Evolutionary conservation across 2,329 filamentous ascomycete species (phyloP).

Genomic region (Beauveria scarabaeidicola): DNA sequence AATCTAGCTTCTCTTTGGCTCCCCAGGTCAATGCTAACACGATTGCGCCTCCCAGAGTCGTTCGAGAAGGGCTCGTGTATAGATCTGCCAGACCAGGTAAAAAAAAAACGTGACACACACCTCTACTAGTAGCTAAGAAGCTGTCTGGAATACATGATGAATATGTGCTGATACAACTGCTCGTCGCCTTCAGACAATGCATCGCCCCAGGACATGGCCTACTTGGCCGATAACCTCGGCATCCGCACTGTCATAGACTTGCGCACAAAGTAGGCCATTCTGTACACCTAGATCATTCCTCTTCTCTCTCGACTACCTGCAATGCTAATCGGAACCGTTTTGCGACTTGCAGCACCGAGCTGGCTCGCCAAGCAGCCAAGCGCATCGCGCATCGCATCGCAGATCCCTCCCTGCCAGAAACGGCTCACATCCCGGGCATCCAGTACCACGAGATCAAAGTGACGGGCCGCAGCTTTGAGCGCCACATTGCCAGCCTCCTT

Average conservation of each 20-base stretch:
- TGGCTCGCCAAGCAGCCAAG: slow-evolving; percentile 58
- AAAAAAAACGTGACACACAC: slow-evolving; percentile 1
- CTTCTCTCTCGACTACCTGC: background rate
- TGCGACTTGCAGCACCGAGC: slow-evolving; percentile 52
- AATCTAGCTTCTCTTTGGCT: background rate
- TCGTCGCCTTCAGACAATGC: slow-evolving; percentile 53
- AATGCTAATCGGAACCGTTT: background rate
- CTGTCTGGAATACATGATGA: background rate
- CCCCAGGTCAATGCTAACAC: background rate
- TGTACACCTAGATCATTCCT: no score
- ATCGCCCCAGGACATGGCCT: slow-evolving; percentile 52
- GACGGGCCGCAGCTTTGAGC: slow-evolving; percentile 64
- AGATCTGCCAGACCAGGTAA: slow-evolving; percentile 57
- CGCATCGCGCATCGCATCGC: slow-evolving; percentile 33
- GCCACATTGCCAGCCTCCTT: slow-evolving; percentile 57
- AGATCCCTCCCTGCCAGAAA: slow-evolving; percentile 43
- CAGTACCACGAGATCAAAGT: slow-evolving; percentile 61
- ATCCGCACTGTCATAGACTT: slow-evolving; percentile 72
- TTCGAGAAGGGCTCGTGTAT: slow-evolving; percentile 57
- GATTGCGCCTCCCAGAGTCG: background rate
- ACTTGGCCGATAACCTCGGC: slow-evolving; percentile 50
- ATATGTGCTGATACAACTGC: background rate
- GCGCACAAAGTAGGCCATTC: slow-evolving; percentile 55
- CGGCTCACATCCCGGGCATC: slow-evolving; percentile 55
- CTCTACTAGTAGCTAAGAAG: background rate